Conservation (phyloP, 2,329 filamentous ascomycete genomes). For the Pestalotiopsis sp. region DNA sequence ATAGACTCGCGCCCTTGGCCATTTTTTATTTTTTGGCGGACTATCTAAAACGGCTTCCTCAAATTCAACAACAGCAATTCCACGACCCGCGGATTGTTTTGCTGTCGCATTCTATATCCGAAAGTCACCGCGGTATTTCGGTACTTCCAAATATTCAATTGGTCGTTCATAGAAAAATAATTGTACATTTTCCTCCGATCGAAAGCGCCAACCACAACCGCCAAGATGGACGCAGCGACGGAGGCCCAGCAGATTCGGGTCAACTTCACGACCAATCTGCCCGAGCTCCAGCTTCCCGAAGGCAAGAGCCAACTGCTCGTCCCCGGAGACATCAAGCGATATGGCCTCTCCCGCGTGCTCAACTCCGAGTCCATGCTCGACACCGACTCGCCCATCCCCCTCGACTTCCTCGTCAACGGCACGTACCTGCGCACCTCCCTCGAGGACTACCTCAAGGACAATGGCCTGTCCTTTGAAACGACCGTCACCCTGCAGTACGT, state of each 20-base stretch:
- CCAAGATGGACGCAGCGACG: constrained; percentile 27
- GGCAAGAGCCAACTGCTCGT: constrained; percentile 40
- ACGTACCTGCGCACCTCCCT: constrained; percentile 87
- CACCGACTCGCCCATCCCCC: constrained; percentile 68
- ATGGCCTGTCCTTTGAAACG: constrained; percentile 87
- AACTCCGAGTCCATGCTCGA: constrained; percentile 74
- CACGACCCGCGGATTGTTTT: not conserved
- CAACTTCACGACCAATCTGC: constrained; percentile 66
- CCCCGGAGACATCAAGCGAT: constrained; percentile 65
- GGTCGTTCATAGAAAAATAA: not conserved
- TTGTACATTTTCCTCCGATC: not conserved
- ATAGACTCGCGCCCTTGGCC: not conserved
- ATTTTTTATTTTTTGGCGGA: not conserved
- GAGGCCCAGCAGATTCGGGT: constrained; percentile 61
- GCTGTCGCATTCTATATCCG: not conserved
- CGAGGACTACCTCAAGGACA: constrained; percentile 84
- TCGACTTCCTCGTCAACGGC: constrained; percentile 96
- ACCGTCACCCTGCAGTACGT: constrained; percentile 92
- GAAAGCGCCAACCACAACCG: not conserved
- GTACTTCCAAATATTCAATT: not conserved
- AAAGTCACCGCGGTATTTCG: not conserved
- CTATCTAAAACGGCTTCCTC: not conserved
- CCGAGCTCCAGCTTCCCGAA: constrained; percentile 65
- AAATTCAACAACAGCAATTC: not conserved
- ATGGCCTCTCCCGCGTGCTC: constrained; percentile 70